Evolutionary conservation across 2,329 filamentous ascomycete species (phyloP), one percentile per base, ranked within the genome.

Genomic region (Trichoderma koningiopsis): DNA sequence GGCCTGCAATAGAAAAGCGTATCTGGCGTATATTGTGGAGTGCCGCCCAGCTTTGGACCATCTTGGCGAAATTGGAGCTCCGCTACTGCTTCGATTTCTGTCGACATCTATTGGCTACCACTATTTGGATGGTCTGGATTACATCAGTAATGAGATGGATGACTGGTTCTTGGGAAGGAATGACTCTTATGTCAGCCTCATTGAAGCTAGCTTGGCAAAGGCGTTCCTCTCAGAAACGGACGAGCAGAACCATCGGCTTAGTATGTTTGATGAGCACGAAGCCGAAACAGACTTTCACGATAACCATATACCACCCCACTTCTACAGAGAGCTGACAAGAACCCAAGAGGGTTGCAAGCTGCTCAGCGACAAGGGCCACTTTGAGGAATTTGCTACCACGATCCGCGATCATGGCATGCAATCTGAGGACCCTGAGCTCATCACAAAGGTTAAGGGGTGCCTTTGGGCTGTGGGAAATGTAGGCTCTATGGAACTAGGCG

Each of bases 91-190:
- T 63, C 91, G 96, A 52, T 99, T 99, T 79, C 80, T 99, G 66
- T 97, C 94, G 0, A 98, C 95, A 0, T 97, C 94, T 2, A 95
- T 97, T 69, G 96, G 96, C 61, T 99, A 99, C 77, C 94, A 98
- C 79, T 99, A 99, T 79, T 86, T 99, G 6, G 94, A 98, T 77
- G 96, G 94, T 0, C 84, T 99, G 55, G 96, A 99, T 81, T 99
- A 99, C 78, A 99, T 99, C 79, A 97, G 94, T 71, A 96, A 97
- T 77, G 96, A 99, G 79, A 99, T 99, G 96, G 96, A 99, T 74
- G 96, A 99, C 81, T 99, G 96, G 96, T 99, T 98, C 77, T 85
- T 99, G 35, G 96, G 96, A 16, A 90, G 96, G 56, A 99, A 99
- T 77, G 95, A 99, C 78, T 91, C 90, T n/a, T 99, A 99, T 74